These are phyloP conservation scores for Chloris gayana DNA, from an alignment of 176 grass and related monocot species.

Conservation along the genomic window DNA sequence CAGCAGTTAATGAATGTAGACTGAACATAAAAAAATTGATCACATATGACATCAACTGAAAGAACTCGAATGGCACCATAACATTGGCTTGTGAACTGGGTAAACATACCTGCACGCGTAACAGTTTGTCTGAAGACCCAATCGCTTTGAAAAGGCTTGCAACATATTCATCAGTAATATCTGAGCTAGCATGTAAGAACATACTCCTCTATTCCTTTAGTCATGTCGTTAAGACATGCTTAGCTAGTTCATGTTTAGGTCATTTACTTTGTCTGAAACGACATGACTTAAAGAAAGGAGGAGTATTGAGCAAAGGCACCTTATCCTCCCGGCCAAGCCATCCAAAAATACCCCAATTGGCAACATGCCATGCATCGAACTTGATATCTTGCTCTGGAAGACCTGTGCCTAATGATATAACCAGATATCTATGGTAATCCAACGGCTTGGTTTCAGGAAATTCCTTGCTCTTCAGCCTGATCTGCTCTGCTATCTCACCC, in stretches of 20 bases:
- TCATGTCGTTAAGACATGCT: no score
- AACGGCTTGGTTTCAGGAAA: conserved; percentile 40
- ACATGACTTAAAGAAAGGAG: no score
- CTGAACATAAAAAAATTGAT: no score
- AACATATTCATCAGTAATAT: conserved; percentile 54
- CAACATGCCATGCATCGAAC: conserved; percentile 32
- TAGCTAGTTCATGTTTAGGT: no score
- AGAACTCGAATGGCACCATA: background rate
- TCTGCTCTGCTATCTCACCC: conserved; percentile 56
- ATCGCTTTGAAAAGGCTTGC: conserved; percentile 47
- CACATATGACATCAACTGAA: background rate
- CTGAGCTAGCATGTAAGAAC: conserved; percentile 49
- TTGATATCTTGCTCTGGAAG: conserved; percentile 41
- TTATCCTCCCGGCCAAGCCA: conserved; percentile 44
- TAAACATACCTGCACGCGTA: conserved; percentile 22
- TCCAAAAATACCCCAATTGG: conserved; percentile 60
- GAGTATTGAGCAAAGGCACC: conserved; percentile 48
- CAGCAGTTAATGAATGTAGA: background rate
- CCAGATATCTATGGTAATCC: conserved; percentile 56
- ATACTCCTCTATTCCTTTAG: no score
- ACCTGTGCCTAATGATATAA: conserved; percentile 51
- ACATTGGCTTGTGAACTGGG: background rate
- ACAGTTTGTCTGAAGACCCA: conserved; percentile 34
- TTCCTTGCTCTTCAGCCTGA: conserved; percentile 36
- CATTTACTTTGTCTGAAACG: no score